Evolutionary conservation across 1,284 basidiomycete species (phyloP), one percentile per base, ranked within the genome.

Genomic region (Malassezia nana): DNA sequence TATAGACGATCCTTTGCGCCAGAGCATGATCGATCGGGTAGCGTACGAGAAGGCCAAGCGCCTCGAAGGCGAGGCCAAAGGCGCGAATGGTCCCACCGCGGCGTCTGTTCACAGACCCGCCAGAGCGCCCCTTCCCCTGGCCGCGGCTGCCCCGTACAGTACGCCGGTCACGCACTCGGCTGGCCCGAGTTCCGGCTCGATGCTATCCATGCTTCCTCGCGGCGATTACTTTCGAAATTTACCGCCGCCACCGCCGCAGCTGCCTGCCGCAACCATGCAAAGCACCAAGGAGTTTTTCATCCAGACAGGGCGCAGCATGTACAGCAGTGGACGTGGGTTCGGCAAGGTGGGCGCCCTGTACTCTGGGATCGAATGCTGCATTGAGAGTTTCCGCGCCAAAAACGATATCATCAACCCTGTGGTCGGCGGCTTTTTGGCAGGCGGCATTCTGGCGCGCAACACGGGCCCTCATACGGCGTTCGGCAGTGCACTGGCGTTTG

Each of bases 241-340:
- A 16, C 52, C 43, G 16, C 49, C 53, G 8, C 46, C 46, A 25
- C 33, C 40, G 32, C 55, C 60, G 18, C 56, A 50, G 6, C 52
- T 49, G 10, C 59, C 54, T 0, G 33, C 64, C 42, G 55, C 59
- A 13, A 69, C 71, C 9, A 62, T 60, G 51, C 84, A 89, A 74
- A 88, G 91, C 70, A 86, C 89, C 0, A 80, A 82, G 42, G 83
- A 85, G 64, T 84, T 94, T 35, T 87, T 96, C 76, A 87, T 84
- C 71, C 91, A 96, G 63, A 96, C 95, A 84, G 92, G 91, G 0
- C 83, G 81, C 62, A 84, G 84, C 41, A 94, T 96, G 89, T 91
- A 83, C 82, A 79, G 81, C 28, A 86, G 81, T 49, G 92, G 92
- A 12, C 89, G 85, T 73, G 87, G 89, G 0, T 96, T 96, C 69